Evolutionary conservation across 768 basidiomycete genomes (phyloP).

Genomic region (Gymnopilus junonius): DNA sequence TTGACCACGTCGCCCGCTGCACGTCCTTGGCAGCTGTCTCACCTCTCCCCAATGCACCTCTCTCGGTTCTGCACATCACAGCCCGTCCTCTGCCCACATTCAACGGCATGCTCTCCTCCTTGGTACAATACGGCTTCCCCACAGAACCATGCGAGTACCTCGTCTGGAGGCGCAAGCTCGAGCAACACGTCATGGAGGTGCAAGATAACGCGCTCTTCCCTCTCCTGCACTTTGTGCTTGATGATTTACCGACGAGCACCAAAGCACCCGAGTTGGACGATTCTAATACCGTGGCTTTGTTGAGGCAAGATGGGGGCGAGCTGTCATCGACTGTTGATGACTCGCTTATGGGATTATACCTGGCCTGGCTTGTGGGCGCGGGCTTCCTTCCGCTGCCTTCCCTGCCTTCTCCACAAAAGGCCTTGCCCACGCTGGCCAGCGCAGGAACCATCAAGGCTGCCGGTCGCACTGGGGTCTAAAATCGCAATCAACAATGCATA

Average conservation of each 20-base stretch:
- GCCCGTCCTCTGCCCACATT: constrained; percentile 88
- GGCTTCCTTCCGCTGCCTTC: constrained; percentile 75
- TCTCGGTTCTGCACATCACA: constrained; percentile 81
- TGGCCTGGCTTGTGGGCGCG: constrained; percentile 90
- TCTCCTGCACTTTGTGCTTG: constrained; percentile 93
- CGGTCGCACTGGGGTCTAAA: constrained; percentile 64
- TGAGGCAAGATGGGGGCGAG: constrained; percentile 44
- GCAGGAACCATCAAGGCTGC: constrained; percentile 58
- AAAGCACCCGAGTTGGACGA: constrained; percentile 93
- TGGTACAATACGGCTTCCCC: constrained; percentile 80
- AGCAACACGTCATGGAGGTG: constrained; percentile 92
- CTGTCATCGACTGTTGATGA: constrained; percentile 69
- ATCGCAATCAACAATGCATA: not conserved
- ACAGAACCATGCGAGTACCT: constrained; percentile 86
- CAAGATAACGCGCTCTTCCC: constrained; percentile 99
- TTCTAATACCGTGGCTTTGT: constrained; percentile 72
- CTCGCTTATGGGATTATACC: constrained; percentile 80
- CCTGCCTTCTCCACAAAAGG: constrained; percentile 38
- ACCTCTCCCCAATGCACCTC: constrained; percentile 47
- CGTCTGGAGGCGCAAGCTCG: constrained; percentile 88
- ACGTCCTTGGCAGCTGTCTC: constrained; percentile 73
- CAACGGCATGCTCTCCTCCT: constrained; percentile 79
- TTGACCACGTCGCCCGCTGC: constrained; percentile 92
- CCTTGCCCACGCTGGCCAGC: constrained; percentile 51
- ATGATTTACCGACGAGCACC: constrained; percentile 96